These are phyloP conservation scores for Blepharisma japonicum DNA, from an alignment of 73 alveolate species.

Conservation along the genomic window DNA sequence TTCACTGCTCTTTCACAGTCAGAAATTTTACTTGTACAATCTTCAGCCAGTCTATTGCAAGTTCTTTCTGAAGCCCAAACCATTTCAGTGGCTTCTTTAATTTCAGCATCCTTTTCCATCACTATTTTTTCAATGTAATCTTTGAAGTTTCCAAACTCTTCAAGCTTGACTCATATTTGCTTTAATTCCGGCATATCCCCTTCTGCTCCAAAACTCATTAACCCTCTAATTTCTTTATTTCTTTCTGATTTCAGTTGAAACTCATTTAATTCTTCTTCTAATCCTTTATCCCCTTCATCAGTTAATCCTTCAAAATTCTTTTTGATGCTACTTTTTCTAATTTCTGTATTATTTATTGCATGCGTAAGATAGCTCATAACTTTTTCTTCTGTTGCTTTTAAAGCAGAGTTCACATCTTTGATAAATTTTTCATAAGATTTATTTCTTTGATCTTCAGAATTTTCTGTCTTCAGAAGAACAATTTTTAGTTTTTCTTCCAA, in stretches of 20 bases:
- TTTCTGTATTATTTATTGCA: background rate
- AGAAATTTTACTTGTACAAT: background rate
- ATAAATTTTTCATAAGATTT: background rate
- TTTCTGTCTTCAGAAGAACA: background rate
- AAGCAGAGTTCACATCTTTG: background rate
- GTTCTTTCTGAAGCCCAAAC: background rate
- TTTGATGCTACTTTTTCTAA: background rate
- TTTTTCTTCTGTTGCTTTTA: constrained; percentile 8
- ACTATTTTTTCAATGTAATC: too few relatives aligned
- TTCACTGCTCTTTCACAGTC: background rate
- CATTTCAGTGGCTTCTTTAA: too few relatives aligned
- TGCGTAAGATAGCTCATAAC: background rate
- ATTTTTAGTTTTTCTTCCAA: background rate
- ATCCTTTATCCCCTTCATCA: background rate
- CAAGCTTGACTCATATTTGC: background rate
- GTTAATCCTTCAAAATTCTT: background rate
- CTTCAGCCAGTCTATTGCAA: background rate
- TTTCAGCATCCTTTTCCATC: too few relatives aligned
- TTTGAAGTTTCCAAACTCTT: too few relatives aligned
- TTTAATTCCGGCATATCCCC: background rate
- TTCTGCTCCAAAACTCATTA: background rate
- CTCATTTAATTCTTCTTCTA: background rate
- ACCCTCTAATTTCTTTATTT: background rate
- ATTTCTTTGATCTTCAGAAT: background rate
- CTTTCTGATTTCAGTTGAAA: background rate